Evolutionary conservation across 106 monocot species (phyloP), one percentile per base, ranked within the genome.

Genomic region (Triglochin maritima): DNA sequence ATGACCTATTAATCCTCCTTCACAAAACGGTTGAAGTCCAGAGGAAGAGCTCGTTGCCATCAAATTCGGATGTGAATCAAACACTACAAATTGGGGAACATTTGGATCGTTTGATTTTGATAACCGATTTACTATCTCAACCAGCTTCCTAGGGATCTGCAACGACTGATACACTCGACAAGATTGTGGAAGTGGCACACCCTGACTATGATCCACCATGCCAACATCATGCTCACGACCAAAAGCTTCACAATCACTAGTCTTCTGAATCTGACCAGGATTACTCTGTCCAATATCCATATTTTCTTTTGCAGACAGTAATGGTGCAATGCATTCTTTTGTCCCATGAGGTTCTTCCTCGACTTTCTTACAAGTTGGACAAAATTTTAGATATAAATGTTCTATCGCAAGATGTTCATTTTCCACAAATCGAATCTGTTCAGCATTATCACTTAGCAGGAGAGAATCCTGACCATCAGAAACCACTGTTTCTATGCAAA

Each of bases 41-140:
- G 74, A 62, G 56, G 83, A 81, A 62, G 80, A 64, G 54, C 83
- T 89, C 8, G 79, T 78, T 57, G 44, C 46, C 49, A 67, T 68
- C 12, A 77, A 59, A 68, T 70, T 79, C 71, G 80, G 59, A 66
- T 55, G 70, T 62, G 82, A 72, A 16, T 89, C 79, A 65, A 74
- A 67, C 69, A 85, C 74, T 29, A 87, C 57, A 72, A 64, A 79
- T 58, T 87, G 85, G 70, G 95, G 78, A 43, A 64, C 77, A 73
- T 84, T 76, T 65, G 78, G 76, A 76, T 89, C 84, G 70, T 94
- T 74, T 62, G 95, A 95, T 79, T 95, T 95, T 29, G 95, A 95
- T 48, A 85, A 70, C 50, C 90, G 82, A 75, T 83, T 79, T 55
- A 78, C 14, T 14, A 69, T 58, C 72, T 78, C 85, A 45, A 69